Percentiles rank a stretch among this genome's conserved stretches.
phyloP scores from a whole-genome alignment of 2,329 filamentous ascomycete species.

The Clonostachys rhizophaga region DNA sequence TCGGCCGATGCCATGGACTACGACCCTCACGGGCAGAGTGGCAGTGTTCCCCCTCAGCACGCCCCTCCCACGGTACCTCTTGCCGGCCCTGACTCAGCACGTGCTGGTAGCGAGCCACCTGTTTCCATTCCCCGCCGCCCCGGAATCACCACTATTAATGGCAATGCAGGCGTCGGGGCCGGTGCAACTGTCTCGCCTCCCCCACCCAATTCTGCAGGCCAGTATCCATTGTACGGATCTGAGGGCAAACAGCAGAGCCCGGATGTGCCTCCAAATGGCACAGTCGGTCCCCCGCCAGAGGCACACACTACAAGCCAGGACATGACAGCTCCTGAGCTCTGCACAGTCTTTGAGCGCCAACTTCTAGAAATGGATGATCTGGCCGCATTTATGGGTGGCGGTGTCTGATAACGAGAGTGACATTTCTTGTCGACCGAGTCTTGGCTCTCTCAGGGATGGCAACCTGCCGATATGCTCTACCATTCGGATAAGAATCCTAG shows the following conservation, averaged over 20 bases:
- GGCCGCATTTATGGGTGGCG: constrained; percentile 58
- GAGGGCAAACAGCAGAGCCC: constrained; percentile 30
- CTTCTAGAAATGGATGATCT: constrained; percentile 56
- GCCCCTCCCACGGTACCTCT: constrained; percentile 19
- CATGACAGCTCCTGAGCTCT: constrained; percentile 56
- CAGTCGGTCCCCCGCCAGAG: constrained; percentile 15
- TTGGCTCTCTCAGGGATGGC: too few relatives aligned
- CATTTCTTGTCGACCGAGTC: too few relatives aligned
- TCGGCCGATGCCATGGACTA: constrained; percentile 53
- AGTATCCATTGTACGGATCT: constrained; percentile 4
- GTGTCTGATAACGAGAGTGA: constrained; percentile 31
- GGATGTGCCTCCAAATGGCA: constrained; percentile 20
- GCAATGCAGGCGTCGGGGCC: constrained; percentile 32
- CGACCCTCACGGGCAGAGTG: constrained; percentile 25
- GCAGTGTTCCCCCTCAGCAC: constrained; percentile 15
- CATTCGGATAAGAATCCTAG: too few relatives aligned
- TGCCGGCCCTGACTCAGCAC: constrained; percentile 30
- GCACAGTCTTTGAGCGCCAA: constrained; percentile 54
- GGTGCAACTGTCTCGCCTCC: constrained; percentile 34
- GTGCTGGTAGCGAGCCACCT: constrained; percentile 48
- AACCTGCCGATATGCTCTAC: too few relatives aligned
- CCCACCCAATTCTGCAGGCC: constrained; percentile 18
- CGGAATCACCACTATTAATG: constrained; percentile 55
- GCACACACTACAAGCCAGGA: constrained; percentile 34
- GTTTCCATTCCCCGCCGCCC: constrained; percentile 40